Percentiles rank a stretch among this genome's conserved stretches.
Evolutionary conservation across 2,329 filamentous ascomycete genomes (phyloP).

Genomic region (Nemania sp.): DNA sequence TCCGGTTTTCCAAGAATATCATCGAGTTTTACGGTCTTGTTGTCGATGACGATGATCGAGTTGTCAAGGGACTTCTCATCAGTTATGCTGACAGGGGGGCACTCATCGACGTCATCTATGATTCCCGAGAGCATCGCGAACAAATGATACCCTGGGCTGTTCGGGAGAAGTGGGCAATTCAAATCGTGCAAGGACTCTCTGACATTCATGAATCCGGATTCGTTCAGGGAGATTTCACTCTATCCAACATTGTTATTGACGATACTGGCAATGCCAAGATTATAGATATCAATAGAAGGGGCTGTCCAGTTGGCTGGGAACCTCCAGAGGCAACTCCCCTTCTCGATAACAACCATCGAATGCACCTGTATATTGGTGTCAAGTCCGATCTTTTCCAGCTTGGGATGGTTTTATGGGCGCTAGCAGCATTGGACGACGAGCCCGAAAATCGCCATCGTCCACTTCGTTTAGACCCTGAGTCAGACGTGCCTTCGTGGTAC

Average conservation of each 20-base stretch:
- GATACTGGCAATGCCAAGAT: constrained; percentile 84
- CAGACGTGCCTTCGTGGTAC: constrained; percentile 78
- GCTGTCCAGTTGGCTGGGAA: constrained; percentile 98
- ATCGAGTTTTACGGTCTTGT: constrained; percentile 88
- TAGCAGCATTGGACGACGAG: constrained; percentile 86
- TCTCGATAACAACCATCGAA: constrained; percentile 84
- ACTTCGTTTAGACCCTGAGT: constrained; percentile 59
- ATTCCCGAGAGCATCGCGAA: constrained; percentile 63
- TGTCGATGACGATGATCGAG: constrained; percentile 72
- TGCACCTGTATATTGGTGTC: constrained; percentile 96
- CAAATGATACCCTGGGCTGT: constrained; percentile 64
- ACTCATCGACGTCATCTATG: constrained; percentile 88
- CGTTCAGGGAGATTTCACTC: constrained; percentile 95
- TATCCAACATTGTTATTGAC: constrained; percentile 97
- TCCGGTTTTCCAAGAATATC: constrained; percentile 73
- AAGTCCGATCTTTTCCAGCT: constrained; percentile 96
- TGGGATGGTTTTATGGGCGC: constrained; percentile 94
- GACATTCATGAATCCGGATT: constrained; percentile 96
- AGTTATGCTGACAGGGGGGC: constrained; percentile 85
- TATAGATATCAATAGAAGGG: constrained; percentile 95
- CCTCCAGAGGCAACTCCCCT: constrained; percentile 86
- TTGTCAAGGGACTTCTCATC: constrained; percentile 87
- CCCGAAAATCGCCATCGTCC: constrained; percentile 80
- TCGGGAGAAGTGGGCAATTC: constrained; percentile 84
- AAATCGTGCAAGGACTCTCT: constrained; percentile 85